Evolutionary conservation across 257 asterid genomes (phyloP).

Genomic region (Solanum lycopersicoides): DNA sequence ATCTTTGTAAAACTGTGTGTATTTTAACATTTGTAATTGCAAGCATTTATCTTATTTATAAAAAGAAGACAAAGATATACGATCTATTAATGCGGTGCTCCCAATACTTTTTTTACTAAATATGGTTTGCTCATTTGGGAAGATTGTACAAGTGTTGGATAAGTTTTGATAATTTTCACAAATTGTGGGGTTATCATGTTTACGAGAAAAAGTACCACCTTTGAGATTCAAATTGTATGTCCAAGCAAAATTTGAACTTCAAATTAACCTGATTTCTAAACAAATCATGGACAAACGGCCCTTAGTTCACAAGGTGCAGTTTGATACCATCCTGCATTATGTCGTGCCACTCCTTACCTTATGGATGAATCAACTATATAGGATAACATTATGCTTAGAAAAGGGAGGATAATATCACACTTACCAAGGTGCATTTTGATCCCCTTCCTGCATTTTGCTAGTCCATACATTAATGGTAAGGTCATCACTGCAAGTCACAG

Average conservation of each 20-base stretch:
- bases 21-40: not conserved
- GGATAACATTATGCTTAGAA: not conserved
- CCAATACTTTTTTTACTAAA: not conserved
- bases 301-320: not conserved
- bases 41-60: not conserved
- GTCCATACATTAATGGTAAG: constrained; percentile 85
- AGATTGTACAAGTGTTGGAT: not conserved
- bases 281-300: not conserved
- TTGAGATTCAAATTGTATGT: not conserved
- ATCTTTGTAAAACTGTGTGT: not conserved
- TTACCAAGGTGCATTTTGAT: constrained; percentile 61
- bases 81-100: not conserved
- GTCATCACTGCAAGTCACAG: constrained; percentile 61
- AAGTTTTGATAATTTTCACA: not conserved
- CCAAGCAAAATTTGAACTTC: not conserved
- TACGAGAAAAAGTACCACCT: not conserved
- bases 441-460: constrained; percentile 44
- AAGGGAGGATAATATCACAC: constrained; percentile 9
- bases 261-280: not conserved
- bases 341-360: not conserved
- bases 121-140: not conserved
- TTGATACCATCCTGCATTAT: not conserved
- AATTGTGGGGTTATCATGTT: not conserved
- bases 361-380: not conserved
- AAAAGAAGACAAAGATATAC: not conserved